Conservation (phyloP, 768 basidiomycete genomes). For the Chalciporus piperatus region DNA sequence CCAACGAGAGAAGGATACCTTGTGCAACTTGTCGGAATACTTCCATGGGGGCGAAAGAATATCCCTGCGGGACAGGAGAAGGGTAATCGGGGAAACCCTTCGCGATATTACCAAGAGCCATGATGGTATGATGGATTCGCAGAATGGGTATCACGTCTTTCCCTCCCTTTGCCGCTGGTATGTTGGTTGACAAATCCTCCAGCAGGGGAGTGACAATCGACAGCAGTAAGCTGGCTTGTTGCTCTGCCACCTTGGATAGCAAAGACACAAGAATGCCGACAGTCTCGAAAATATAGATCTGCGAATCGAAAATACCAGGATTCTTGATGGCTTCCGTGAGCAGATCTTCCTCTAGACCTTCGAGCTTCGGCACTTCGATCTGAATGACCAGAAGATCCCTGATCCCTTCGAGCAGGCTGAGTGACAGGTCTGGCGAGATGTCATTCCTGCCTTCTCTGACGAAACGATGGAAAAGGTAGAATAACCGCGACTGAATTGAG, state of each 20-base stretch:
- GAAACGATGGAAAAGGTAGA: constrained; percentile 91
- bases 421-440: constrained; percentile 68
- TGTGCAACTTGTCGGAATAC: constrained; percentile 86
- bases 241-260: constrained; percentile 61
- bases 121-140: constrained; percentile 87
- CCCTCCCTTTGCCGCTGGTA: constrained; percentile 53
- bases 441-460: constrained; percentile 80
- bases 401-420: constrained; percentile 66
- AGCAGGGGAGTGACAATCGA: constrained; percentile 82
- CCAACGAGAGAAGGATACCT: constrained; percentile 81
- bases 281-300: constrained; percentile 93
- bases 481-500: constrained; percentile 71
- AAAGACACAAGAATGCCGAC: constrained; percentile 81
- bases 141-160: constrained; percentile 78
- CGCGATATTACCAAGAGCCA: constrained; percentile 91
- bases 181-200: constrained; percentile 60
- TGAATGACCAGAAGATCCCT: constrained; percentile 77
- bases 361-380: constrained; percentile 73
- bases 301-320: constrained; percentile 75
- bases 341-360: constrained; percentile 68
- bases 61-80: constrained; percentile 60
- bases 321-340: constrained; percentile 79
- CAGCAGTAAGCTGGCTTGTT: constrained; percentile 65
- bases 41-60: constrained; percentile 66
- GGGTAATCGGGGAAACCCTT: constrained; percentile 97